These are phyloP conservation scores for Aspergillus ochraceus DNA, from an alignment of 2,329 filamentous ascomycete species.

Conservation along the genomic window DNA sequence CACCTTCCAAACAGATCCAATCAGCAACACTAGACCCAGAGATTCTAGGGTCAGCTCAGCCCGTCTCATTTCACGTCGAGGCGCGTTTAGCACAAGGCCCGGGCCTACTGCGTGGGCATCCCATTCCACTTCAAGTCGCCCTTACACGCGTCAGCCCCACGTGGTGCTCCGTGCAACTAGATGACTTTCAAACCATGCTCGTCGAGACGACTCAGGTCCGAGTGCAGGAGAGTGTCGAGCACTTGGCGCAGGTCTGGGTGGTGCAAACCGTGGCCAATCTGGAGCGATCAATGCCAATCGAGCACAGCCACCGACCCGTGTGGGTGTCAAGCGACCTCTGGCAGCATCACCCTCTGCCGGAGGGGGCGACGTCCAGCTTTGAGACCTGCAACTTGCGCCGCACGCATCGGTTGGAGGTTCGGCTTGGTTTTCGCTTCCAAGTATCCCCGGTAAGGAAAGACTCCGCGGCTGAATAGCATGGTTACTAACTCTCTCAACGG, in stretches of 20 bases:
- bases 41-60: not conserved
- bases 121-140: constrained; percentile 15
- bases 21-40: not conserved
- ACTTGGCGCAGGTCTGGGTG: constrained; percentile 8
- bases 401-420: constrained; percentile 12
- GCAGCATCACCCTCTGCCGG: constrained; percentile 9
- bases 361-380: constrained; percentile 12
- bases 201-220: constrained; percentile 19
- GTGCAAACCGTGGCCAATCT: constrained; percentile 21
- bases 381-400: constrained; percentile 21
- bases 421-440: constrained; percentile 15
- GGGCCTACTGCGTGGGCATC: constrained; percentile 9
- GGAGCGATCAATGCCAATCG: not conserved
- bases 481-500: not conserved
- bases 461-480: not conserved
- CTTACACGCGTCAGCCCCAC: constrained; percentile 5
- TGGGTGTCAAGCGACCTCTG: not conserved
- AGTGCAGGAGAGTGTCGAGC: constrained; percentile 5
- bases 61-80: constrained; percentile 1
- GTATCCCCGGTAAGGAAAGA: not conserved
- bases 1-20: not conserved
- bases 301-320: not conserved
- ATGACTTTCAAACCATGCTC: constrained; percentile 22
- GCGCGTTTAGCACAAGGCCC: constrained; percentile 15
- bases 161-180: constrained; percentile 3